Percentiles rank a stretch among this genome's conserved stretches.
Conservation (phyloP, 2,329 filamentous ascomycete genomes). For the Diaporthe citrichinensis region DNA sequence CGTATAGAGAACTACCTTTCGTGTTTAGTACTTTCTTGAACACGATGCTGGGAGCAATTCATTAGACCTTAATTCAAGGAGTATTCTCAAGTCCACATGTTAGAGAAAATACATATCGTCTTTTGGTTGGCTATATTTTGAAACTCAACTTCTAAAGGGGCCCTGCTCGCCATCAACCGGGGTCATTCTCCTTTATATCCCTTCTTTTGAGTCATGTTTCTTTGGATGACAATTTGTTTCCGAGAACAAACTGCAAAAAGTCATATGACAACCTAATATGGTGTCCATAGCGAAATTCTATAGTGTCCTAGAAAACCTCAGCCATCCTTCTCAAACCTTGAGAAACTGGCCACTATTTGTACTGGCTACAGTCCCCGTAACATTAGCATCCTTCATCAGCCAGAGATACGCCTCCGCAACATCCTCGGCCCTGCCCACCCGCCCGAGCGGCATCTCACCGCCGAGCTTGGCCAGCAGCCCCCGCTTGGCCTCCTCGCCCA, state of each 20-base stretch:
- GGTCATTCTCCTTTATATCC: too few species aligned
- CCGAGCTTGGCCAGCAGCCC: slow-evolving; percentile 44
- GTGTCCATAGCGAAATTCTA: background rate
- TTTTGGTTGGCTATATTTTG: background rate
- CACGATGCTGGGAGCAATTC: background rate
- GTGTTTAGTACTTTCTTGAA: background rate
- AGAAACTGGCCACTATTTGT: slow-evolving; percentile 44
- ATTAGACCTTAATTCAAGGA: background rate
- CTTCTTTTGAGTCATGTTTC: background rate
- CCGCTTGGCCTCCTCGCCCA: slow-evolving; percentile 45
- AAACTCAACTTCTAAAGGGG: background rate
- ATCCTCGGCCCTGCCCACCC: slow-evolving; percentile 44
- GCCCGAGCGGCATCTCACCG: slow-evolving; percentile 42
- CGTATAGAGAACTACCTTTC: background rate
- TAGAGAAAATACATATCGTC: background rate
- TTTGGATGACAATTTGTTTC: background rate
- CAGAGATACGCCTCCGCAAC: slow-evolving; percentile 50
- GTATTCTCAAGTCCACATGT: too few species aligned
- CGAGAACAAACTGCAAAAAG: background rate
- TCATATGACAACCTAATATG: background rate
- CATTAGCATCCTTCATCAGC: slow-evolving; percentile 48
- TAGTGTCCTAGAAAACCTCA: background rate
- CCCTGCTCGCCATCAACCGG: background rate
- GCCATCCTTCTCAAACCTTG: background rate
- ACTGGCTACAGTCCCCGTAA: slow-evolving; percentile 44